Base-by-base conservation (phyloP, 345 rosid species). In the Ailanthus altissimus region DNA sequence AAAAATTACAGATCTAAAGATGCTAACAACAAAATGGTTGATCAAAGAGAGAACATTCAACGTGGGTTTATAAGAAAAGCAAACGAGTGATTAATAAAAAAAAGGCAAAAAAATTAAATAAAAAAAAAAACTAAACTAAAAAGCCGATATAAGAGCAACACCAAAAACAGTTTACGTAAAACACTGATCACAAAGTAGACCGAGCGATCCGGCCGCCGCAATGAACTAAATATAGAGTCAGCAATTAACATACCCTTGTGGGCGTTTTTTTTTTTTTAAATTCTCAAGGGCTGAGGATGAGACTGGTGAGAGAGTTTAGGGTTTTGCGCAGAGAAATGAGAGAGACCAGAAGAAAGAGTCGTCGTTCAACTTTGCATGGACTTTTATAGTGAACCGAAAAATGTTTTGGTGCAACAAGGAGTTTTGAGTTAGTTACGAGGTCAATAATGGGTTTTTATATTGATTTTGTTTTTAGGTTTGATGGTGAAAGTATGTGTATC, bases 121-220 rank as follows among this genome's bases (percentile, higher is more conserved):
- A n/a, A n/a, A n/a, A n/a, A n/a, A n/a, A n/a, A n/a, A n/a, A n/a
- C n/a, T n/a, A n/a, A 50, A 36, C 28, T 38, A 11, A 50, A 5
- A 63, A 63, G 8, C 32, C 77, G 77, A 74, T 49, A 63, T 49
- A 40, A 45, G 46, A 42, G 71, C 78, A 66, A 53, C 9, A 64
- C 50, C 70, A 47, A 38, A 23, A 62, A 50, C 28, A 74, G 60
- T 62, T 47, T 38, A 65, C 49, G 72, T 21, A 28, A 47, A 75
- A 65, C 64, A 40, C 63, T 21, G 0, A 75, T 65, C 78, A 65
- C 78, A 65, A 65, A 25, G 53, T 10, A 28, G 45, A 59, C 76
- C 76, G 42, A 28, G 57, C 57, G 28, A 73, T 73, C 54, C 71
- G 78, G 61, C 58, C 53, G 21, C 13, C 64, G 78, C 70, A 75